Evolutionary conservation across 2,329 filamentous ascomycete species (phyloP), one percentile per base, ranked within the genome.

Genomic region (Furcasterigmium sp.): DNA sequence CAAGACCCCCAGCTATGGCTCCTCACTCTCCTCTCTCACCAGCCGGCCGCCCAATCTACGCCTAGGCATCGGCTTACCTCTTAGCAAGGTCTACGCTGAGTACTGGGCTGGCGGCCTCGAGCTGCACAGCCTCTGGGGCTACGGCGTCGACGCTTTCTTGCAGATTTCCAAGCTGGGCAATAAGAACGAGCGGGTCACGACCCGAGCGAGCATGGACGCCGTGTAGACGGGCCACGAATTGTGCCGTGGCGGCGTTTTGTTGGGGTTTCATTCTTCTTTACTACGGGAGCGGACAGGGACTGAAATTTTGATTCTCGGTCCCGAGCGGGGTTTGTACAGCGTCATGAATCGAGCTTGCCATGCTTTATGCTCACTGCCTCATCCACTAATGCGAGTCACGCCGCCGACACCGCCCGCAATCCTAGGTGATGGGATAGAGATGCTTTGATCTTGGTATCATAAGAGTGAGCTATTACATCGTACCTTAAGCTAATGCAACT

Each of bases 131-230:
- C 69, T 98, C 8, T 91, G 96, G 59, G 94, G 93, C 1, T 97
- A 96, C 60, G 93, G 93, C 13, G 89, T 94, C 7, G 93, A 98
- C 68, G 91, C 87, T 0, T 98, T 98, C 58, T 67, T 98, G 50
- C 91, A 97, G 60, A 95, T 98, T 47, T 95, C 89, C 5, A 94
- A 95, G 62, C 73, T 98, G 45, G 93, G 93, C 17, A 98, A 98
- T 63, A 96, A 95, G 73, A 96, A 97, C 58, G 93, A 98, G 70
- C 89, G 95, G 63, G 73, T 98, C 48, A 89, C 78, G 3, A 89
- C 81, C 21, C 72, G 86, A 55, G 86, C 86, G 20, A 81, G 76
- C 51, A 88, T 91, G 73, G 86, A 91, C 63, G 84, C 85, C 17
- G 78, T 91, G 11, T 87, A 70, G 54, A n/a, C n/a, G n/a, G n/a